These are phyloP conservation scores for Ustilago tritici DNA, from an alignment of 1,284 basidiomycete genomes.

Conservation along the genomic window DNA sequence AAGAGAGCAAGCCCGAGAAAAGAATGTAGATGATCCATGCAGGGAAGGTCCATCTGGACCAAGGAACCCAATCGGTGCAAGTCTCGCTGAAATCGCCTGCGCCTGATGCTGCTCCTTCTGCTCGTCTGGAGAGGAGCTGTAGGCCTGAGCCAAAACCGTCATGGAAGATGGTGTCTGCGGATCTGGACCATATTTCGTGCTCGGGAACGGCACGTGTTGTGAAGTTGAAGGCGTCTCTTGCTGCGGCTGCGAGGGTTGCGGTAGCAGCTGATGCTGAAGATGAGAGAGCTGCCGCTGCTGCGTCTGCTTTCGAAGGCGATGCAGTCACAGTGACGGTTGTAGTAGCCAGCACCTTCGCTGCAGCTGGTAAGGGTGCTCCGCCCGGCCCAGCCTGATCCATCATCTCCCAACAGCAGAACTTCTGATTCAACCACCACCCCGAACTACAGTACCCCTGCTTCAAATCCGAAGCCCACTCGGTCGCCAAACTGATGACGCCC, in stretches of 20 bases:
- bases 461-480: conserved; percentile 97
- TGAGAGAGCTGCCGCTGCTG: conserved; percentile 8
- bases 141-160: conserved; percentile 71
- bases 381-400: conserved; percentile 65
- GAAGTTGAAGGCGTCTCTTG: conserved; percentile 27
- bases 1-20: conserved; percentile 75
- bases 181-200: conserved; percentile 30
- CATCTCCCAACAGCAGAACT: conserved; percentile 95
- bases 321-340: conserved; percentile 45
- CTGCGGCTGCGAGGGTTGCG: not conserved
- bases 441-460: conserved; percentile 97
- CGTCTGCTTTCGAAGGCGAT: not conserved
- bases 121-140: conserved; percentile 17
- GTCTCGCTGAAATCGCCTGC: conserved; percentile 73
- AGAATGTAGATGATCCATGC: conserved; percentile 87
- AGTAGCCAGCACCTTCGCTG: conserved; percentile 40
- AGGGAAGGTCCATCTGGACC: conserved; percentile 82
- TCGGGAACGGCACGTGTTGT: conserved; percentile 27
- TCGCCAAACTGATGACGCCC: conserved; percentile 92
- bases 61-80: conserved; percentile 92
- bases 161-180: conserved; percentile 72
- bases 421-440: conserved; percentile 98
- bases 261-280: conserved; percentile 16
- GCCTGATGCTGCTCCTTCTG: conserved; percentile 18
- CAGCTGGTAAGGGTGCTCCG: conserved; percentile 50